A percentile compares a stretch with the other conserved stretches of the same genome.
Evolutionary conservation across 1,284 basidiomycete species (phyloP).

Genomic region (Cystobasidium pallidum): DNA sequence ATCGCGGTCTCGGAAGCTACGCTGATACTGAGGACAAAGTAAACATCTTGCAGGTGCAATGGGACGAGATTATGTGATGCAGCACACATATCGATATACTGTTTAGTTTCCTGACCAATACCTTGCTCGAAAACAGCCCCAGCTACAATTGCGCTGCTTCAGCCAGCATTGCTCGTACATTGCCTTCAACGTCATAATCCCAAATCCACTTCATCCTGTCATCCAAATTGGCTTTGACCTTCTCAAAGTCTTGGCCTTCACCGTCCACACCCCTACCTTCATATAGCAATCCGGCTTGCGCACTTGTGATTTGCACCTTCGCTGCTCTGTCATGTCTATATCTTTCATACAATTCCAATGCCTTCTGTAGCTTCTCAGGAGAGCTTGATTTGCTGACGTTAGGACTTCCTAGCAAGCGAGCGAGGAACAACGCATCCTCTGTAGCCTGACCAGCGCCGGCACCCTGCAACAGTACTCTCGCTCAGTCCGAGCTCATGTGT

Average conservation of each 20-base stretch:
- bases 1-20: too few species aligned
- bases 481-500: slow-evolving; percentile 40
- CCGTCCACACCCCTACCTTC: slow-evolving; percentile 47
- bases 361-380: slow-evolving; percentile 43
- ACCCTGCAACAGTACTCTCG: slow-evolving; percentile 52
- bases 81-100: too few species aligned
- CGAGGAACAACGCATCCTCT: slow-evolving; percentile 55
- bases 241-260: slow-evolving; percentile 44
- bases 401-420: slow-evolving; percentile 50
- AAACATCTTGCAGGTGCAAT: too few species aligned
- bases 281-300: slow-evolving; percentile 50
- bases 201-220: slow-evolving; percentile 48
- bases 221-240: slow-evolving; percentile 45
- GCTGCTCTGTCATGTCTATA: slow-evolving; percentile 52
- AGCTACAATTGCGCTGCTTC: slow-evolving; percentile 2
- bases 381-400: slow-evolving; percentile 42
- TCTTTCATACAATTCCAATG: slow-evolving; percentile 49
- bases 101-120: too few species aligned
- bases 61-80: too few species aligned
- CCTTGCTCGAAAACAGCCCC: neutral
- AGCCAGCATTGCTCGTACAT: slow-evolving; percentile 34
- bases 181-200: slow-evolving; percentile 45
- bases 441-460: slow-evolving; percentile 55
- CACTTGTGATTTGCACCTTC: slow-evolving; percentile 50
- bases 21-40: too few species aligned